A percentile compares a stretch with the other conserved stretches of the same genome.
Conservation (phyloP, 495 filamentous ascomycete genomes). For the Aeminium ludgeri region DNA sequence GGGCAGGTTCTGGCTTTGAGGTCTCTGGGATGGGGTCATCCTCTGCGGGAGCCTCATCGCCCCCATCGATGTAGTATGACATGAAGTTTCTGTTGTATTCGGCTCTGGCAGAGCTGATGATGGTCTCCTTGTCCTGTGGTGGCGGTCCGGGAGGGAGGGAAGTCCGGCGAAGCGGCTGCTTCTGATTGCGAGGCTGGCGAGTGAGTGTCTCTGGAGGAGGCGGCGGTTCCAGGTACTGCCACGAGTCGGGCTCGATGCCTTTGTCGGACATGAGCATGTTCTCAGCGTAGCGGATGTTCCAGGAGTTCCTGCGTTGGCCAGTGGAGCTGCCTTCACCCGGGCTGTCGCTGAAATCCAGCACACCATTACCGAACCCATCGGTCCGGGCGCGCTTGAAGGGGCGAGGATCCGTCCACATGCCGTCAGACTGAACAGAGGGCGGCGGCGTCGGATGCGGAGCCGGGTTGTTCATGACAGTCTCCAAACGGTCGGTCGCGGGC, state of each 20-base stretch:
- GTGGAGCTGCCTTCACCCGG: too few relatives aligned
- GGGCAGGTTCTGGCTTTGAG: background rate
- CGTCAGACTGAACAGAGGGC: background rate
- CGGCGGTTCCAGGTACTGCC: background rate
- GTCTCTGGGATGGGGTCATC: background rate
- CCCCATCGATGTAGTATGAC: constrained; percentile 5
- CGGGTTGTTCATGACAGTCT: too few relatives aligned
- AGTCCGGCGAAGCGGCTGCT: background rate
- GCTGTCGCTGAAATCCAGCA: constrained; percentile 5
- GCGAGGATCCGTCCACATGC: too few relatives aligned
- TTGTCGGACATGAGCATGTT: constrained; percentile 6
- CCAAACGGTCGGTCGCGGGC: background rate
- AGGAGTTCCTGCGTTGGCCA: background rate
- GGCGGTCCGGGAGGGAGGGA: too few relatives aligned
- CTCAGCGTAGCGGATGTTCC: constrained; percentile 12
- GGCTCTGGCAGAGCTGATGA: background rate
- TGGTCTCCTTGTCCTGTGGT: too few relatives aligned
- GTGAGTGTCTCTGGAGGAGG: background rate
- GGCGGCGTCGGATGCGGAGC: background rate
- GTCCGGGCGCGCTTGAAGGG: too few relatives aligned
- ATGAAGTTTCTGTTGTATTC: constrained; percentile 4
- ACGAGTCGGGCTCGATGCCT: background rate
- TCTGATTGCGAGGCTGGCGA: background rate
- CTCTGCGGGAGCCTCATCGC: constrained; percentile 2
- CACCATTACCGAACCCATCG: too few relatives aligned